Evolutionary conservation across 345 rosid species (phyloP).

Genomic region (Gynandropsis gynandra): DNA sequence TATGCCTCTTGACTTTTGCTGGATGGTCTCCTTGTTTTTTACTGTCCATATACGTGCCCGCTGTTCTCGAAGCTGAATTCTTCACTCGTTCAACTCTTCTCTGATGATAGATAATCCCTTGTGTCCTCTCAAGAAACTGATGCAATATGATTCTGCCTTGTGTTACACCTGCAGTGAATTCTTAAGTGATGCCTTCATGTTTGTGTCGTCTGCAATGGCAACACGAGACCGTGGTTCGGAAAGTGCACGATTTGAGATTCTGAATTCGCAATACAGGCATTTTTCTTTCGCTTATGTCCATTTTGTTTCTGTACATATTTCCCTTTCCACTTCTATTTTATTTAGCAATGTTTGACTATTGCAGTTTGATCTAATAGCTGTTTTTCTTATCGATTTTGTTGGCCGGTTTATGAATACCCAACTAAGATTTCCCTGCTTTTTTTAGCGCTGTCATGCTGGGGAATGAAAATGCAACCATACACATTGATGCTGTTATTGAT

Average conservation of each 20-base stretch:
- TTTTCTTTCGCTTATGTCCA: background rate
- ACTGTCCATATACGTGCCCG: constrained; percentile 8
- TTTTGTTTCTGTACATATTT: background rate
- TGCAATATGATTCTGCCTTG: constrained; percentile 7
- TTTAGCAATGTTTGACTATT: background rate
- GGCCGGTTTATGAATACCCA: constrained; percentile 6
- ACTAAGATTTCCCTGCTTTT: constrained; percentile 17
- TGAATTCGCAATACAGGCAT: constrained; percentile 76
- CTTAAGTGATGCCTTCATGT: constrained; percentile 77
- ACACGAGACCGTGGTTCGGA: constrained; percentile 86
- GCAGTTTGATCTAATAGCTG: background rate
- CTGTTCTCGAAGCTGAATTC: constrained; percentile 7
- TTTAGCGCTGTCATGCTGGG: constrained; percentile 79
- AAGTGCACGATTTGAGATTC: constrained; percentile 87
- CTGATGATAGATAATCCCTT: constrained; percentile 14
- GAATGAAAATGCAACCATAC: constrained; percentile 70
- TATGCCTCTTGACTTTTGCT: constrained; percentile 1
- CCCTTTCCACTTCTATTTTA: background rate
- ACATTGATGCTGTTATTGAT: constrained; percentile 92
- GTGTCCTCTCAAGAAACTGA: constrained; percentile 19
- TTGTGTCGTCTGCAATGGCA: constrained; percentile 87
- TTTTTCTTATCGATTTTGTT: constrained; percentile 11
- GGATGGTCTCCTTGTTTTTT: constrained; percentile 6
- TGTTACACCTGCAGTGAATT: constrained; percentile 61
- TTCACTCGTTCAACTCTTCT: constrained; percentile 11